Base-by-base conservation (phyloP, 331 rosid genomes). In the Rosa hybrid region DNA sequence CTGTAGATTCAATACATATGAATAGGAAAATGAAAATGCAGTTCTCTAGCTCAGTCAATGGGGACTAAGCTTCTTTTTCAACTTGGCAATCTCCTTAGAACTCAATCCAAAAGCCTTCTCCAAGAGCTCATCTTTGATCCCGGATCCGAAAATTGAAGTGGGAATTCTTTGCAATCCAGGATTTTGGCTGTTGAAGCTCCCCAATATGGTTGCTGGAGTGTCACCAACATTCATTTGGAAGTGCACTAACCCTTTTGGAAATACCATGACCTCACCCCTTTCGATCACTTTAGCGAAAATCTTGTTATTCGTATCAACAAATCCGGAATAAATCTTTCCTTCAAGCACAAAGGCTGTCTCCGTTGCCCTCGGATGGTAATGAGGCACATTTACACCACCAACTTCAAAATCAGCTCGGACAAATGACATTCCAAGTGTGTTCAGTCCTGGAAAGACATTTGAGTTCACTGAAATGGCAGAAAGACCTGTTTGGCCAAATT, bases 211-310 rank as follows among this genome's bases (percentile, higher is more conserved):
- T 71, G 98, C 98, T 34, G 90, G 92, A 51, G 85, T 83, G 72
- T 90, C 92, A 20, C 99, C 99, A 75, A 93, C 93, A 72, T 95
- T 95, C 97, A 95, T 89, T 81, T 95, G 99, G 72, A 95, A 95
- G 80, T 95, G 99, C 71, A 95, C 86, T 3, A 91, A 34, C 23
- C 98, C 98, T 82, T 87, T 93, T 11, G 98, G 99, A 68, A 95
- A 93, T 74, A 93, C 96, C 96, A 95, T 95, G 10, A 93, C 97
- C 86, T 93, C 98, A 10, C 99, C 98, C 84, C 89, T 91, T 81
- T 87, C 96, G 17, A 93, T 80, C 79, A 95, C 93, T 74, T 84
- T 93, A 5, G 98, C 96, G 50, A 87, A 93, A 62, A 95, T 48
- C 88, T 53, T 80, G 89, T 91, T 87, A 75, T 83, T 86, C 1